These are phyloP conservation scores for Saccharomycopsis fibuligera DNA, from an alignment of 805 yeast species.

Conservation along the genomic window DNA sequence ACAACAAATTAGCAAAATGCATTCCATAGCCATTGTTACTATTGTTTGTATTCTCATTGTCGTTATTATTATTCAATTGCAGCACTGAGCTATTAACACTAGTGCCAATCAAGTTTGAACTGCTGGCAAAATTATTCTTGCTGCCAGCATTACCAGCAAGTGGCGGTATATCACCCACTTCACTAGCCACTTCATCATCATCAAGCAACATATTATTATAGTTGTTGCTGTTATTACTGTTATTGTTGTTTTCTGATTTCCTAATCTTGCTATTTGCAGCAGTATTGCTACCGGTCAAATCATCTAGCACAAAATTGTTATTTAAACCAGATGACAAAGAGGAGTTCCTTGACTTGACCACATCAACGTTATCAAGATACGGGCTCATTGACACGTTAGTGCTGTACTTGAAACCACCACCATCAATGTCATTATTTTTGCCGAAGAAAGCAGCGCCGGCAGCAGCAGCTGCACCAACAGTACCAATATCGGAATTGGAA, in stretches of 20 bases:
- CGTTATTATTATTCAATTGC: background rate
- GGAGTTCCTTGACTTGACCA: background rate
- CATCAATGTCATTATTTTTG: background rate
- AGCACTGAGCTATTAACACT: background rate
- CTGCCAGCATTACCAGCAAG: constrained; percentile 2
- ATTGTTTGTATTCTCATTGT: background rate
- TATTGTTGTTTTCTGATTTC: too few relatives aligned
- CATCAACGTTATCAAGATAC: background rate
- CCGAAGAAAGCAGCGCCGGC: constrained; percentile 11
- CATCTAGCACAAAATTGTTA: background rate
- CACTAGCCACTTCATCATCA: constrained; percentile 13
- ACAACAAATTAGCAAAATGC: constrained; percentile 24
- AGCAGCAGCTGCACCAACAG: background rate
- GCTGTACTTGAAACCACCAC: background rate
- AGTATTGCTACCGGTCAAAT: background rate
- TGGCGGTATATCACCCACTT: constrained; percentile 18
- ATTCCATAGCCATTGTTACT: background rate
- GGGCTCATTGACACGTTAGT: background rate
- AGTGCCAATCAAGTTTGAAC: background rate
- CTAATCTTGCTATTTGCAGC: background rate
- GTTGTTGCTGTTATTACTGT: background rate
- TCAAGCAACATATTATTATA: constrained; percentile 11
- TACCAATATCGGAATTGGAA: background rate
- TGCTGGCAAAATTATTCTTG: background rate
- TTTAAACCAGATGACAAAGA: background rate